Evolutionary conservation across 495 filamentous ascomycete genomes (phyloP).

Genomic region (Xylaria nigripes): DNA sequence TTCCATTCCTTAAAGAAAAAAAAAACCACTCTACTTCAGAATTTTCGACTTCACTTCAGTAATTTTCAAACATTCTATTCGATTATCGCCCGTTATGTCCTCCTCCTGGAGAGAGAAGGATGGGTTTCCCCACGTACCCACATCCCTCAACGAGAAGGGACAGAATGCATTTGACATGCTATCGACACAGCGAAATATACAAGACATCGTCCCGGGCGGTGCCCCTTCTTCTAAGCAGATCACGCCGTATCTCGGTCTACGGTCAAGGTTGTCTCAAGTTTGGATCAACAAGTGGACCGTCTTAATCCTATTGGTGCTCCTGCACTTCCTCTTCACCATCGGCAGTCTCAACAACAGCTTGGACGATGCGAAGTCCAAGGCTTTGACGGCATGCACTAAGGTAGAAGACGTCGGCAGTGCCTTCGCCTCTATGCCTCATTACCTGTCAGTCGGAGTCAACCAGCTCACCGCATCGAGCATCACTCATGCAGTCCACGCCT

Average conservation of each 20-base stretch:
- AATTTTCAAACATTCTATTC: not conserved
- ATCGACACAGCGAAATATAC: not conserved
- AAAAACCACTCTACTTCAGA: not conserved
- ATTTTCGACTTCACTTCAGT: not conserved
- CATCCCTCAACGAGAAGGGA: constrained; percentile 18
- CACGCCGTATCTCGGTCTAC: constrained; percentile 88
- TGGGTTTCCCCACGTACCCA: constrained; percentile 22
- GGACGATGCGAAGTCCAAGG: constrained; percentile 65
- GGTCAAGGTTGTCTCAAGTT: constrained; percentile 82
- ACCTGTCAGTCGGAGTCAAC: constrained; percentile 82
- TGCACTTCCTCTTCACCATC: constrained; percentile 68
- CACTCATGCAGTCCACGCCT: constrained; percentile 64
- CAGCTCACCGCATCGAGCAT: constrained; percentile 69
- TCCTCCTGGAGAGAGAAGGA: constrained; percentile 21
- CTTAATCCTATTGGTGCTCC: constrained; percentile 74
- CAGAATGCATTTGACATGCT: constrained; percentile 18
- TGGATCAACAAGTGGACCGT: constrained; percentile 98
- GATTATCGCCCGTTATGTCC: constrained; percentile 3
- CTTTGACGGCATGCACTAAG: constrained; percentile 76
- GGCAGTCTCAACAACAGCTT: constrained; percentile 62
- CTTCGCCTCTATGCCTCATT: constrained; percentile 97
- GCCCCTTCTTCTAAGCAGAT: constrained; percentile 34
- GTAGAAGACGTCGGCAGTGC: constrained; percentile 93
- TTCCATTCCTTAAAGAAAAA: too few species aligned
- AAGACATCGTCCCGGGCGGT: not conserved